These are phyloP conservation scores for Piloderma croceum DNA, from an alignment of 768 basidiomycete species.

Conservation along the genomic window DNA sequence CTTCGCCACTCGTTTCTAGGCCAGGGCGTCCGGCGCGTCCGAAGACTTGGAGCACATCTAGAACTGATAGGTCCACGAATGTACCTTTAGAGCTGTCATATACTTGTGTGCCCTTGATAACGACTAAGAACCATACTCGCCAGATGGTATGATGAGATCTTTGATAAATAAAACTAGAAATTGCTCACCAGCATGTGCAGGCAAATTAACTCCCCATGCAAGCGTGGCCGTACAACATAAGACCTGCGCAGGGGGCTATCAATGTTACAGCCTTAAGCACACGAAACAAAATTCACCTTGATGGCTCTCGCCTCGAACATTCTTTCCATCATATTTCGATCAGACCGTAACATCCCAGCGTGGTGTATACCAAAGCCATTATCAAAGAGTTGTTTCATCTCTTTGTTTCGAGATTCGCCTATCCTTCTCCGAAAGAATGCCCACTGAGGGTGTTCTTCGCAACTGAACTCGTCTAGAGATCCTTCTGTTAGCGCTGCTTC, in stretches of 20 bases:
- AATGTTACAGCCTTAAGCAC: too few relatives aligned
- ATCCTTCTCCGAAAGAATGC: constrained; percentile 72
- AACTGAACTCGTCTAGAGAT: constrained; percentile 69
- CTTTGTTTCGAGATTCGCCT: constrained; percentile 81
- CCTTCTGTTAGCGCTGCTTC: constrained; percentile 75
- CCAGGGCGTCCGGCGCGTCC: constrained; percentile 91
- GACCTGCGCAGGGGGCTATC: constrained; percentile 51
- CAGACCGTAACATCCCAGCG: constrained; percentile 93
- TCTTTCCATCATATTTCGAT: constrained; percentile 91
- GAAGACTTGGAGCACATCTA: constrained; percentile 97
- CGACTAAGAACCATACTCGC: too few relatives aligned
- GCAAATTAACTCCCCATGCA: constrained; percentile 99
- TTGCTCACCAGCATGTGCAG: constrained; percentile 84
- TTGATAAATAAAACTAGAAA: too few relatives aligned
- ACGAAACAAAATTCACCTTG: constrained; percentile 51
- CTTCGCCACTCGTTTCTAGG: constrained; percentile 88
- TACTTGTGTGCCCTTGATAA: constrained; percentile 97
- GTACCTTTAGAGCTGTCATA: constrained; percentile 88
- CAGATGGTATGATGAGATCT: too few relatives aligned
- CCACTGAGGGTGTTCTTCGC: constrained; percentile 76
- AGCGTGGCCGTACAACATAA: constrained; percentile 96
- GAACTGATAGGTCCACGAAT: constrained; percentile 87
- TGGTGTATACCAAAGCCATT: constrained; percentile 96
- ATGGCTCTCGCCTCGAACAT: constrained; percentile 89
- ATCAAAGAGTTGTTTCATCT: constrained; percentile 94